Evolutionary conservation across 306 rosid species (phyloP), one percentile per base, ranked within the genome.

Genomic region (Senna siamea): DNA sequence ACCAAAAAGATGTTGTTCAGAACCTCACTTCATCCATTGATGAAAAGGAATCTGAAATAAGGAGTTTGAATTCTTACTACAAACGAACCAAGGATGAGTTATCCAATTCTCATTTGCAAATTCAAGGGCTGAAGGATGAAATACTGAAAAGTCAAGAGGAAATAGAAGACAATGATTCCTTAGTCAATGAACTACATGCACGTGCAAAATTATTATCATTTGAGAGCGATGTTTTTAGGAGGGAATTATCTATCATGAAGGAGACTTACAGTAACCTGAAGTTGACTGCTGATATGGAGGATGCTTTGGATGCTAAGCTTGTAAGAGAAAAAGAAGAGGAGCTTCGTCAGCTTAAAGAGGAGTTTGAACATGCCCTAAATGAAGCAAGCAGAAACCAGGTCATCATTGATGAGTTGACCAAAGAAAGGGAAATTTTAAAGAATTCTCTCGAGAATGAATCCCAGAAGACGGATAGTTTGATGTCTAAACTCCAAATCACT

Each of bases 1-100:
- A 75, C 40, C 89, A 82, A 76, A 89, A 86, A 76, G 66, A 5
- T 44, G 52, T 51, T 68, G 75, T 86, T 74, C 87, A 51, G 74
- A 86, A 72, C 66, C 95, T 89, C 47, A 78, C 64, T 76, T 81
- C 89, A 65, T 82, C 83, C 58, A 84, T 93, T 57, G 82, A 87
- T 66, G 88, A 80, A 65, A 93, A 80, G 82, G 97, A 88, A 74
- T 65, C 78, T 55, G 88, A 86, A 78, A 76, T 90, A 87, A 82
- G 67, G 76, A 85, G 82, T 69, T 74, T 93, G 86, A 69, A 68
- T 40, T 47, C 82, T 57, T 46, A 78, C 55, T 73, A 78, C 77
- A 68, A 80, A 61, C 80, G 85, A 77, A 74, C 85, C 23, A 86
- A 74, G 71, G 85, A 84, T 35, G 89, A 87, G 43, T 80, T 90